Evolutionary conservation across 2,329 filamentous ascomycete species (phyloP), one percentile per base, ranked within the genome.

Genomic region (Epichloe festucae): DNA sequence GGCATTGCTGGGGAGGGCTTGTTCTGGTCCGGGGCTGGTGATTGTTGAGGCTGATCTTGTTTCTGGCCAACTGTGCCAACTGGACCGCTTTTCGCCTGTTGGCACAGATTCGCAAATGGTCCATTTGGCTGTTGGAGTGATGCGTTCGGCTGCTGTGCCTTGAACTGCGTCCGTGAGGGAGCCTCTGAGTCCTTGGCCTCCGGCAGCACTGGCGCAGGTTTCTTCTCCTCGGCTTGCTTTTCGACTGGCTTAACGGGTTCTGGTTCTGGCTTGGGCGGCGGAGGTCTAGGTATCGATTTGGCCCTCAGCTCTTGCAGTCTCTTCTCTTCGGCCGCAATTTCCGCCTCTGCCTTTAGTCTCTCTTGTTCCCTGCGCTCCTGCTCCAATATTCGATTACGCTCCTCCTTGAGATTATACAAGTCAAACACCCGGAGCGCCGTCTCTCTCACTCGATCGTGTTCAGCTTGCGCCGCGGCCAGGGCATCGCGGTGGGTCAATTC

Each of bases 401-500:
- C 68, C 55, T 73, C 66, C 49, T 73, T 63, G 15, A 74, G 59
- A 53, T 73, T 67, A 53, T 79, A 69, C 41, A 75, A 64, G 53
- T 75, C 66, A 51, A 70, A 74, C 6, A 73, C 73, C 15, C 70
- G 67, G 38, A 77, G 63, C 7, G 77, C 77, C 34, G 67, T 67
- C 50, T 74, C 67, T 31, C 76, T 74, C 11, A 91, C 76, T 31
- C 78, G 74, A 39, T 85, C 78, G 63, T 89, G 86, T 60, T 84
- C 78, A 14, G 73, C 73, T 47, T 79, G 79, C 4, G 84, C 84
- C 46, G 77, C 76, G 45, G 77, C 78, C 15, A 91, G 75, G 14
- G 84, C 84, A 58, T 81, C 77, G 53, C 76, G 74, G 62, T 88
- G 84, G 51, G 72, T 73, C 48, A 77, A 70, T 61, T 83, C 81